phyloP scores from a whole-genome alignment of 495 filamentous ascomycete genomes.

The Podospora fimiseda region DNA sequence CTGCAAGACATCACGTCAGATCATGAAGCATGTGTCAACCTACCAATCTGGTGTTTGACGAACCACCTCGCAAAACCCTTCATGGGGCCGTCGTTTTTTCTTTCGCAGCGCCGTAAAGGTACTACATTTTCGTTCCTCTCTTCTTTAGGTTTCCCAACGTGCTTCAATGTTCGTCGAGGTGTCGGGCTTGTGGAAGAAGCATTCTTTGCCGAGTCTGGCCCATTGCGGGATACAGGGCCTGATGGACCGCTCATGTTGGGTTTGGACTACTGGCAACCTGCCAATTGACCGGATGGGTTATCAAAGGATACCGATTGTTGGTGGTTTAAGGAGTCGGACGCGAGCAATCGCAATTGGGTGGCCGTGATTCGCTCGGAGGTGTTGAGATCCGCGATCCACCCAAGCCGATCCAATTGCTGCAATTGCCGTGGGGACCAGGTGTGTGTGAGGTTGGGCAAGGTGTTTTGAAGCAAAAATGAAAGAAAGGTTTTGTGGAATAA shows the following conservation, averaged over 20 bases:
- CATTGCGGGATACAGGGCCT: slow-evolving; percentile 3
- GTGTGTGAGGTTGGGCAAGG: too few species aligned
- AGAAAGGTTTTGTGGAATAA: too few species aligned
- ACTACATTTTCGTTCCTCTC: slow-evolving; percentile 40
- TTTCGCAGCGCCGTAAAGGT: slow-evolving; percentile 40
- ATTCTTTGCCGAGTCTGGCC: background rate
- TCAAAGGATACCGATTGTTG: background rate
- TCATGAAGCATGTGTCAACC: slow-evolving; percentile 11
- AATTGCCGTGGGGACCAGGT: too few species aligned
- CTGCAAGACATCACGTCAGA: background rate
- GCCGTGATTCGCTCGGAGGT: too few species aligned
- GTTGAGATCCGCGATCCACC: too few species aligned
- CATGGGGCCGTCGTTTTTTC: slow-evolving; percentile 39
- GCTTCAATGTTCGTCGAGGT: slow-evolving; percentile 6
- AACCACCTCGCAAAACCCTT: slow-evolving; percentile 42
- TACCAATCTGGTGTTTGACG: slow-evolving; percentile 50
- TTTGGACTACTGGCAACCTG: slow-evolving; percentile 6
- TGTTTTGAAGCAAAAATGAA: too few species aligned
- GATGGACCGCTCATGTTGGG: slow-evolving; percentile 9
- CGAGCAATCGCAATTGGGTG: too few species aligned
- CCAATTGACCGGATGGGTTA: slow-evolving; percentile 9
- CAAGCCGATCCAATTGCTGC: too few species aligned
- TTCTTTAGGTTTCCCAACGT: slow-evolving; percentile 22
- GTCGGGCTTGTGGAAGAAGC: slow-evolving; percentile 4
- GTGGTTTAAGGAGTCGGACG: too few species aligned